These are phyloP conservation scores for Dittrichia graveolens DNA, from an alignment of 129 eudicot genomes.

Conservation along the genomic window DNA sequence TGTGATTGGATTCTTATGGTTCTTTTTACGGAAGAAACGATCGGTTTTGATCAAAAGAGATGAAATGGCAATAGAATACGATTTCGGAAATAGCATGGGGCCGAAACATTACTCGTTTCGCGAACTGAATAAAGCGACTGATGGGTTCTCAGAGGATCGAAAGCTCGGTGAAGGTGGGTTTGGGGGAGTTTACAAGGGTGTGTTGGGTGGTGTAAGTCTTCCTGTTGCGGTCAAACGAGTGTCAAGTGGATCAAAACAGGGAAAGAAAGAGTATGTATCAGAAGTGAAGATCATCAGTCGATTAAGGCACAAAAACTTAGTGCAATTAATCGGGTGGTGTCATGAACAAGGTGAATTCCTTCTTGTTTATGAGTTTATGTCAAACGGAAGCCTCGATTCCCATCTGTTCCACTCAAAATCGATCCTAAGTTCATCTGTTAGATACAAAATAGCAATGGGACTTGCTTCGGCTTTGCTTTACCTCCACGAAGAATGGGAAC, in stretches of 20 bases:
- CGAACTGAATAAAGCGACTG: slow-evolving; percentile 43
- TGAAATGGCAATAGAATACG: slow-evolving; percentile 32
- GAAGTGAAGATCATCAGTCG: slow-evolving; percentile 50
- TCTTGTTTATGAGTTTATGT: slow-evolving; percentile 63
- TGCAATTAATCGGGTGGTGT: slow-evolving; percentile 62
- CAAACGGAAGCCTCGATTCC: slow-evolving; percentile 58
- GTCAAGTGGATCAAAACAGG: slow-evolving; percentile 52
- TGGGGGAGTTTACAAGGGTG: slow-evolving; percentile 59
- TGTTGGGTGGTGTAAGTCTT: slow-evolving; percentile 22
- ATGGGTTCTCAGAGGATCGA: slow-evolving; percentile 43
- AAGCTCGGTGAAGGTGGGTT: slow-evolving; percentile 66
- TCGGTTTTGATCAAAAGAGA: background rate
- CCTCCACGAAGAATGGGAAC: slow-evolving; percentile 64
- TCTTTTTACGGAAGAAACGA: slow-evolving; percentile 36
- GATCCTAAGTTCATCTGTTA: slow-evolving; percentile 30
- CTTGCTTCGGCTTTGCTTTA: slow-evolving; percentile 47
- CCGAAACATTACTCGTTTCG: slow-evolving; percentile 43
- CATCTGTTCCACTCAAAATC: slow-evolving; percentile 37
- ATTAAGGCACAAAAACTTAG: slow-evolving; percentile 50
- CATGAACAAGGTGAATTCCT: slow-evolving; percentile 53
- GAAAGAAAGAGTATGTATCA: slow-evolving; percentile 50
- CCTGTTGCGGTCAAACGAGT: slow-evolving; percentile 49
- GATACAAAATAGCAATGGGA: slow-evolving; percentile 52
- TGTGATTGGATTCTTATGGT: slow-evolving; percentile 32
- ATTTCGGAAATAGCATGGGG: slow-evolving; percentile 43